Percentiles rank a stretch among this genome's conserved stretches.
Evolutionary conservation across 2,329 filamentous ascomycete genomes (phyloP).

Genomic region (Fusarium verrucosum): DNA sequence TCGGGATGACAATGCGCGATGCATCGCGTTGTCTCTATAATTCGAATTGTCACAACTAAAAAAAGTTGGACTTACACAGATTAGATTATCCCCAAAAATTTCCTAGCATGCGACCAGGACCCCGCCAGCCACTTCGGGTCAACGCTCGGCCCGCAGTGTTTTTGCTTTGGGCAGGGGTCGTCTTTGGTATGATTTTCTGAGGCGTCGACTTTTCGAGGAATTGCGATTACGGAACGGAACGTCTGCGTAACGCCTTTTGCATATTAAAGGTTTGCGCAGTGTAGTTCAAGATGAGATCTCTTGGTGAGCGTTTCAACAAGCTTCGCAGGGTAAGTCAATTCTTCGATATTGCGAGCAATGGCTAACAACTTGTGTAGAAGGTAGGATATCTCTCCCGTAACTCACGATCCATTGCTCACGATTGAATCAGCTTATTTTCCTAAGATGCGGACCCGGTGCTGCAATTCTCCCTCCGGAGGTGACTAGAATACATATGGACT

Average conservation of each 20-base stretch:
- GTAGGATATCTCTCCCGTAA: constrained; percentile 48
- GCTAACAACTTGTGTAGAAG: constrained; percentile 51
- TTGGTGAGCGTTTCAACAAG: constrained; percentile 77
- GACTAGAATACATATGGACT: constrained; percentile 78
- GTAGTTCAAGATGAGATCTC: constrained; percentile 51
- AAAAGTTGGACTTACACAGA: constrained; percentile 26
- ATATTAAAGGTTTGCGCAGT: constrained; percentile 23
- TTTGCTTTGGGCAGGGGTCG: constrained; percentile 24
- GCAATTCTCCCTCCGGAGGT: constrained; percentile 81
- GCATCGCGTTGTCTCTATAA: constrained; percentile 49
- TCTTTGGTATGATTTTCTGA: constrained; percentile 46
- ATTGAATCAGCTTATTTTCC: constrained; percentile 69
- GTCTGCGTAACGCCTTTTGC: constrained; percentile 29
- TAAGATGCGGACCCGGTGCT: constrained; percentile 85
- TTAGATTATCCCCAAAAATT: constrained; percentile 41
- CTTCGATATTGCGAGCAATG: not conserved
- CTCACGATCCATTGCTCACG: constrained; percentile 41
- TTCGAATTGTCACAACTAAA: constrained; percentile 11
- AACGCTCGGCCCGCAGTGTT: constrained; percentile 43
- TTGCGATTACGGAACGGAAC: constrained; percentile 29
- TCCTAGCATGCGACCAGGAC: constrained; percentile 24
- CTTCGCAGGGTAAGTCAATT: constrained; percentile 71
- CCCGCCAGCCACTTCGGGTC: constrained; percentile 38
- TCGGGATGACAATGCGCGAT: constrained; percentile 54
- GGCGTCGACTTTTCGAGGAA: constrained; percentile 43